Conservation (phyloP, 208 protist species). For the Acanthamoeba royreba region DNA sequence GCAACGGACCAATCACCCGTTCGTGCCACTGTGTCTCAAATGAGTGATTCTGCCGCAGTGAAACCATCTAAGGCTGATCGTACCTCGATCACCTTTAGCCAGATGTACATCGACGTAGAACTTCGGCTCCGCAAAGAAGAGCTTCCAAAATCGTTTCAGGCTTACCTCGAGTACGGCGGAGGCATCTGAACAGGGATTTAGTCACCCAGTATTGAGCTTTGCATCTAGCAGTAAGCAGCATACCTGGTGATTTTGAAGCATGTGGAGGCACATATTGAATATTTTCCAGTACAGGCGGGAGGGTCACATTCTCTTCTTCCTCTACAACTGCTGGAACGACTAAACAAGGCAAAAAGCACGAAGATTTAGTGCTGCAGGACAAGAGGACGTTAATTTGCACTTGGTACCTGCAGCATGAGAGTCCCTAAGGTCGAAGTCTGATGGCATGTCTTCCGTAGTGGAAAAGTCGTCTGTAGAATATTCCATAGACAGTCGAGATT, state of each 20-base stretch:
- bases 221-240: no score
- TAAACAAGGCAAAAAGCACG: no score
- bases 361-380: no score
- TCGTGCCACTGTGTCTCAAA: background rate
- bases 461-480: background rate
- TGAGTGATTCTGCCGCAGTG: background rate
- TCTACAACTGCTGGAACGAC: no score
- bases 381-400: background rate
- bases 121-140: background rate
- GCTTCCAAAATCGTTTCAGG: constrained; percentile 39
- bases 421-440: no score
- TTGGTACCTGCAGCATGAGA: no score
- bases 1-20: background rate
- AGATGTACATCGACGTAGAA: constrained; percentile 10
- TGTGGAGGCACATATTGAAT: constrained; percentile 9
- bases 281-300: background rate
- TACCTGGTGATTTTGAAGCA: background rate
- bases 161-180: background rate
- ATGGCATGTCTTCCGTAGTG: background rate
- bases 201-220: no score
- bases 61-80: background rate
- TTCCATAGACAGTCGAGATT: background rate
- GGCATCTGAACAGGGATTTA: background rate
- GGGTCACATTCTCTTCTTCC: background rate
- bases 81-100: background rate